Conservation (phyloP, 2,329 filamentous ascomycete genomes). For the Periconia macrospinosa region DNA sequence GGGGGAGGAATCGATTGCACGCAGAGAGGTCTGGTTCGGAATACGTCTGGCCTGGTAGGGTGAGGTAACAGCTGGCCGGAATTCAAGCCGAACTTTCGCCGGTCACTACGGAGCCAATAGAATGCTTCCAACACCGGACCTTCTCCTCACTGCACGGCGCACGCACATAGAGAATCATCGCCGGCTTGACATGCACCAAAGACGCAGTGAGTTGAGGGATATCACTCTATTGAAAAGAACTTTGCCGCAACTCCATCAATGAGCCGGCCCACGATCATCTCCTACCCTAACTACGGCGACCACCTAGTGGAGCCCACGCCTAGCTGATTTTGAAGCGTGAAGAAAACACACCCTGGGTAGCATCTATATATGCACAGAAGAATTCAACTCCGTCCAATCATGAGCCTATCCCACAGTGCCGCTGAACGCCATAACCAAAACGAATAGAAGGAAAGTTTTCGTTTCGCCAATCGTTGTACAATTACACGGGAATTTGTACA, state of each 20-base stretch:
- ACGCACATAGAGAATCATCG: no score
- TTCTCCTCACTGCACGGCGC: no score
- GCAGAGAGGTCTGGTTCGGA: background rate
- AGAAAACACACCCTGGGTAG: background rate
- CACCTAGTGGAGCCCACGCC: background rate
- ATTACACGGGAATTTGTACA: slow-evolving; percentile 18
- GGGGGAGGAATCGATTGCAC: background rate
- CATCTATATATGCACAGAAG: slow-evolving; percentile 16
- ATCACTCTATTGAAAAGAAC: background rate
- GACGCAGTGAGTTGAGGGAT: background rate
- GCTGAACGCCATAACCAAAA: slow-evolving; percentile 3
- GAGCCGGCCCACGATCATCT: background rate
- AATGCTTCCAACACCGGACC: background rate
- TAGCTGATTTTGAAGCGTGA: background rate
- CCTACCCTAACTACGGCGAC: background rate
- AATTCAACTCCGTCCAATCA: slow-evolving; percentile 2
- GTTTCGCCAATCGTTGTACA: slow-evolving; percentile 13
- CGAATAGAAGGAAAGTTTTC: background rate
- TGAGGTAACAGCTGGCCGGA: slow-evolving; percentile 1
- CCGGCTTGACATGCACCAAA: no score
- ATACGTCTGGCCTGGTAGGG: background rate
- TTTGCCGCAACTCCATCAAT: background rate
- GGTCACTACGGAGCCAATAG: background rate
- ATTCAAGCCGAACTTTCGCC: background rate
- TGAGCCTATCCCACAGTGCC: slow-evolving; percentile 4